Base-by-base conservation (phyloP, 1,139 yeast species). In the Hyphopichia pseudoburtonii region DNA sequence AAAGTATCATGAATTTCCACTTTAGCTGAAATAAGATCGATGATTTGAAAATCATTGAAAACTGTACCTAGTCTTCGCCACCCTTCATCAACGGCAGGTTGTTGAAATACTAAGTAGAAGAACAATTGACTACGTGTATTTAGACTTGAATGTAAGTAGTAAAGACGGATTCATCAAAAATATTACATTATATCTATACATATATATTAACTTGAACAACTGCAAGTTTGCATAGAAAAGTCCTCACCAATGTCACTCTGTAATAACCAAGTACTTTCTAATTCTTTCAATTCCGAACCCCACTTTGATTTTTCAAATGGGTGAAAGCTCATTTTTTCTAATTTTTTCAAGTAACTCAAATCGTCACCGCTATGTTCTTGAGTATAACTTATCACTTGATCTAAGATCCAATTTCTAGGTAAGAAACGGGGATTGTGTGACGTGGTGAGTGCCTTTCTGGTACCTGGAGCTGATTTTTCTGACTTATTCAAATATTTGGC, bases 321-420 rank as follows among this genome's bases (percentile, higher is more conserved):
- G 50, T 81, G 61, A 27, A 76, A 64, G 24, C 80, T 64, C 90
- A 85, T 84, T 41, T 70, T 66, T 41, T 78, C 70, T 17, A 84
- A 54, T 48, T 83, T 83, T 26, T 73, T 54, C 41, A 85, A 62
- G 36, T 70, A 62, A 40, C 53, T 44, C 25, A 67, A 46, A 44
- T 71, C 73, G 22, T 57, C 51, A 3, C 65, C 68, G n/a, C 57
- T 51, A 17, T 64, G 56, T 8, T 65, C 68, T 34, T 64, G 60
- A 0, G 78, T 69, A 35, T 64, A 62, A 23, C 73, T 69, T 37
- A 87, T 83, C 0, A 88, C 96, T 44, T 89, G 92, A 40, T 88
- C 90, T 38, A 92, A 66, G 36, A 90, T 80, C 92, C 96, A 88
- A 47, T 82, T 86, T 43, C 92, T 73, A 12, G 96, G 95, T 12